These are phyloP conservation scores for Pythium chondricola DNA, from an alignment of 352 stramenopile species.

Conservation along the genomic window DNA sequence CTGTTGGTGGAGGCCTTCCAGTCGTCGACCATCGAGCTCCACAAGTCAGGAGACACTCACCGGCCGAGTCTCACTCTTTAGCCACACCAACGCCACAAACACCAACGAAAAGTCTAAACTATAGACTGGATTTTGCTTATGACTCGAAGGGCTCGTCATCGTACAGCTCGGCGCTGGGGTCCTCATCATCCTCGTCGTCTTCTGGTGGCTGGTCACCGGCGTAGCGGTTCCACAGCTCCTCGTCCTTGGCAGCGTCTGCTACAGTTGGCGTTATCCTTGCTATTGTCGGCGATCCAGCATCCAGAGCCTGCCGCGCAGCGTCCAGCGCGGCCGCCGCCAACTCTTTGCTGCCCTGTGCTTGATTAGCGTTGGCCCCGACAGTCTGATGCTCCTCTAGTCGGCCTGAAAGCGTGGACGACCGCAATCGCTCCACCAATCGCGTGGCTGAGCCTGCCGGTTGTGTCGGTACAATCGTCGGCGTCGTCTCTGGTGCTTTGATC, in stretches of 20 bases:
- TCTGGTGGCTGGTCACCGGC: constrained; percentile 1
- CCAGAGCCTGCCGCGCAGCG: constrained; percentile 5
- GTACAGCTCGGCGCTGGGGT: constrained; percentile 16
- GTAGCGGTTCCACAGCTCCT: constrained; percentile 19
- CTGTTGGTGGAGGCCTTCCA: constrained; percentile 61
- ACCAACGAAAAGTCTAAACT: not conserved
- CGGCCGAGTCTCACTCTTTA: not conserved
- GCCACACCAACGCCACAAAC: constrained; percentile 1
- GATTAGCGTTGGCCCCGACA: not conserved
- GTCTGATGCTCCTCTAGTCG: constrained; percentile 14
- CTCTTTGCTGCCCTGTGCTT: constrained; percentile 4
- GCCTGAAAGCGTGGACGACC: constrained; percentile 37
- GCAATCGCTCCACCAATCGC: constrained; percentile 48
- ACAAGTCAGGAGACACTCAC: not conserved
- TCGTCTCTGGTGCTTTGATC: not conserved
- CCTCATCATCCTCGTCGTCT: constrained; percentile 5
- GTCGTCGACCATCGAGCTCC: constrained; percentile 3
- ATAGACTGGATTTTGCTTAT: not conserved
- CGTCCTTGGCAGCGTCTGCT: constrained; percentile 25
- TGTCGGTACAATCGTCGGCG: constrained; percentile 5
- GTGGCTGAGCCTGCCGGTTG: constrained; percentile 4
- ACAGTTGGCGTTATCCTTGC: constrained; percentile 9
- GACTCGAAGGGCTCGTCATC: constrained; percentile 24
- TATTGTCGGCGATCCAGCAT: not conserved
- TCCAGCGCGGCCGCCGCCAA: constrained; percentile 13